phyloP scores from a whole-genome alignment of 306 rosid species.

The Lathyrus oleraceus region DNA sequence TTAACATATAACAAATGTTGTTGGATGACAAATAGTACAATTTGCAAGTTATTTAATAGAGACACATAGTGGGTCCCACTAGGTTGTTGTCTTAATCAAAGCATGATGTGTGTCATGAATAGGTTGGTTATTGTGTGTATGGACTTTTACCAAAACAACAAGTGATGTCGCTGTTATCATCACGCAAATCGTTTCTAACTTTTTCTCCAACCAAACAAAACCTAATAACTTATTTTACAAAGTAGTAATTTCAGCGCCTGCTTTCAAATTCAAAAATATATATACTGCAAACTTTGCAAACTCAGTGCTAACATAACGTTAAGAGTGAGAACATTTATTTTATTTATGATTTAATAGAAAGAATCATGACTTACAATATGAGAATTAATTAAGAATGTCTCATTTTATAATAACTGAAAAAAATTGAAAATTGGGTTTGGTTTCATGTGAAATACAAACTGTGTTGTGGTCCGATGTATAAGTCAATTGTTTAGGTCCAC shows the following conservation, averaged over 20 bases:
- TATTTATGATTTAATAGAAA: not conserved
- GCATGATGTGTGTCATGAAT: slow-evolving; percentile 37
- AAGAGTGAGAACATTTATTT: slow-evolving; percentile 15
- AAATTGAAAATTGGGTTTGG: slow-evolving; percentile 26
- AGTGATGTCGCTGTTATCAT: slow-evolving; percentile 66
- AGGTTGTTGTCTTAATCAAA: slow-evolving; percentile 25
- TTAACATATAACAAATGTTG: not conserved
- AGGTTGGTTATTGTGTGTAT: slow-evolving; percentile 29
- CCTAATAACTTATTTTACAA: not conserved
- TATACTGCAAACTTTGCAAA: slow-evolving; percentile 11
- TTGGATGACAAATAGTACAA: slow-evolving; percentile 11
- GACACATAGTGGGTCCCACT: not conserved
- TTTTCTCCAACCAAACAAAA: slow-evolving; percentile 31
- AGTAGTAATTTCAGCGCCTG: slow-evolving; percentile 1
- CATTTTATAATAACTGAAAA: slow-evolving; percentile 31
- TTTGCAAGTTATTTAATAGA: not conserved
- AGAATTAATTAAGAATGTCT: not conserved
- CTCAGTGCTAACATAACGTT: slow-evolving; percentile 19
- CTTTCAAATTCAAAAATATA: slow-evolving; percentile 14
- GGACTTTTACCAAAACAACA: slow-evolving; percentile 62
- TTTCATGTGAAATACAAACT: slow-evolving; percentile 43
- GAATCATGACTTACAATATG: not conserved
- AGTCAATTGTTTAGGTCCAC: slow-evolving; percentile 45
- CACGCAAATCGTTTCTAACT: slow-evolving; percentile 62
- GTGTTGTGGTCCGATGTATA: slow-evolving; percentile 34